Base-by-base conservation (phyloP, 1,284 basidiomycete genomes). In the Ganoderma lucidum region DNA sequence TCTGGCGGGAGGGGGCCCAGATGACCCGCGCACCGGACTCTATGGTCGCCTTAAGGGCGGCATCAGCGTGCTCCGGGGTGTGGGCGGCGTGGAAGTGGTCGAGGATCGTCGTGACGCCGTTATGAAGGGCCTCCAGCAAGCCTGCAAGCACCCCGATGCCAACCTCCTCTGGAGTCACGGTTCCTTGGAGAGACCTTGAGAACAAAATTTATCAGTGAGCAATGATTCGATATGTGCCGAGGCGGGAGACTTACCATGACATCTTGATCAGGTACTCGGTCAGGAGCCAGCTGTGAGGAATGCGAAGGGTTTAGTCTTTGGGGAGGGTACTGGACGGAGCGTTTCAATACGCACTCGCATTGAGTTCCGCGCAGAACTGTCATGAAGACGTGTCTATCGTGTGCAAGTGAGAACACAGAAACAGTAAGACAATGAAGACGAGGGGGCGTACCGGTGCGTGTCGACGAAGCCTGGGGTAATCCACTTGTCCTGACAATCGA, bases 1-100 rank as follows among this genome's bases (percentile, higher is more conserved):
- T 77, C 73, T 77, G 76, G 10, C 79, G 78, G 14, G 78, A 72
- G 30, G 78, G 74, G 55, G 77, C 75, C 72, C 78, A 76, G 23
- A 80, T 63, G 63, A 78, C 77, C 44, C 80, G 75, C 8, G 78
- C 74, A 1, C 80, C 79, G 55, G 78, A 80, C 66, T 79, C 69
- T 45, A 77, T 62, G 23, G 78, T 76, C 5, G 79, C 80, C 5
- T 70, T 68, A 28, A 80, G 71, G 6, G 70, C 76, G 5, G 77
- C 77, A 17, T 78, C 74, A n/a, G 75, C 75, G 68, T 79, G 78
- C 64, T 74, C 78, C 8, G 75, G 75, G 4, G 75, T 74, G 67
- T 75, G 72, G 6, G 78, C 76, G 14, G 75, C 76, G 67, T 80
- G 79, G 72, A 79, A 79, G 70, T 81, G 80, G 71, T 81, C 80